These are phyloP conservation scores for Carnegiea gigantea DNA, from an alignment of 179 eudicot genomes.

Conservation along the genomic window DNA sequence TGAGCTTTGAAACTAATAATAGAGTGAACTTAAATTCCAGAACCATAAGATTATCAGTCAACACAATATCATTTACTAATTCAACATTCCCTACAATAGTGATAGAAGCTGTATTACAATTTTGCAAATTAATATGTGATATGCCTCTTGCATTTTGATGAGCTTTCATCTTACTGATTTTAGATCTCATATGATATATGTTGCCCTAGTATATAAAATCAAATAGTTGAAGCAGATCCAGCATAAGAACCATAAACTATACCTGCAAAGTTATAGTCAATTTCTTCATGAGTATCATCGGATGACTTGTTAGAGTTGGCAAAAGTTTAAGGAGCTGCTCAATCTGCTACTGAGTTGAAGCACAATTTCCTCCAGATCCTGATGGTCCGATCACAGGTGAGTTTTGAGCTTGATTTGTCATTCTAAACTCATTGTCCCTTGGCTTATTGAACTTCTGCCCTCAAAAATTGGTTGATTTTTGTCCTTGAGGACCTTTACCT, in stretches of 20 bases:
- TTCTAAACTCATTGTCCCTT: too few relatives aligned
- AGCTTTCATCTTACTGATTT: too few relatives aligned
- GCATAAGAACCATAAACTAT: neutral
- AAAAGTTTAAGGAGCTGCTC: neutral
- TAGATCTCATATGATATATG: neutral
- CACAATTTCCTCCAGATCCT: neutral
- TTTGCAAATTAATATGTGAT: neutral
- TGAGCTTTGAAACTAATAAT: neutral
- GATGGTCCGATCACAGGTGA: too few relatives aligned
- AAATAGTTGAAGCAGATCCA: neutral
- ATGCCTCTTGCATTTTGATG: neutral
- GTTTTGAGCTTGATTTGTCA: too few relatives aligned
- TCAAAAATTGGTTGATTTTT: too few relatives aligned
- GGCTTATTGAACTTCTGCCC: too few relatives aligned
- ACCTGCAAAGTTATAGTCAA: neutral
- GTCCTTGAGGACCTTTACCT: too few relatives aligned
- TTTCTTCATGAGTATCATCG: neutral
- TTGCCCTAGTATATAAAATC: neutral
- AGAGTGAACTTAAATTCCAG: neutral
- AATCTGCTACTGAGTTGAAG: neutral
- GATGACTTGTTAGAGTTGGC: neutral
- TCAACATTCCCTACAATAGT: neutral
- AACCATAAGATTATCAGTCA: neutral
- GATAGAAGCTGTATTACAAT: neutral
- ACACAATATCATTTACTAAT: neutral